Base-by-base conservation (phyloP, 305 asterid species). In the Fraxinus ornus region DNA sequence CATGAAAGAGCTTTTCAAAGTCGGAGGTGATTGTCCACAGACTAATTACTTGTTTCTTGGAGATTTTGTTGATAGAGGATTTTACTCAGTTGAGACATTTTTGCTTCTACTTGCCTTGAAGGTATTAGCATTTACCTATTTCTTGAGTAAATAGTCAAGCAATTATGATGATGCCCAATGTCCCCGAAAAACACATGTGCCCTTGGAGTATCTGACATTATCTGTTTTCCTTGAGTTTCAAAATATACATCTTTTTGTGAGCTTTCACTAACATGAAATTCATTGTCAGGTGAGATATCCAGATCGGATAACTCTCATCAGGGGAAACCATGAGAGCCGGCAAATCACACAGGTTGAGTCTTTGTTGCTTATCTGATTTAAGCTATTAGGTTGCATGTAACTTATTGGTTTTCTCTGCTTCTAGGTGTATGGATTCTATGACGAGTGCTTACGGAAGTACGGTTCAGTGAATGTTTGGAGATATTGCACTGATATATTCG, bases 321-420 rank as follows among this genome's bases (percentile, higher is more conserved):
- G 99, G 85, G 99, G 99, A 78, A 95, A 95, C 92, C 99, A 95
- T 74, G 99, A 95, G 92, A 94, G 99, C 89, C 93, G 98, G 52
- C 98, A 96, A 88, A 96, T 96, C 81, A 94, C 99, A 82, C 99
- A 95, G 98, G 99, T 95, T 86, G 81, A 76, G 64, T 83, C 75
- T 80, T 55, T 44, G 64, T 83, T 55, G 76, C 70, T 17, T 76
- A 30, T 66, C 37, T 33, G 49, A 22, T 79, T 79, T 85, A 77
- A 41, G 83, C 73, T 86, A 35, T 78, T 36, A 44, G 75, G 76
- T 72, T 78, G 78, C 62, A 21, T 68, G 70, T 74, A 44, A 76
- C 84, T 35, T 73, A 86, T 33, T 44, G 80, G 44, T 28, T 79
- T 84, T 83, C 81, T 66, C 81, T 81, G 75, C 79, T 49, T 85